Percentiles rank a stretch among this genome's conserved stretches.
These are phyloP conservation scores for Boletus rubroflammeus DNA, from an alignment of 768 basidiomycete species.

Conservation along the genomic window DNA sequence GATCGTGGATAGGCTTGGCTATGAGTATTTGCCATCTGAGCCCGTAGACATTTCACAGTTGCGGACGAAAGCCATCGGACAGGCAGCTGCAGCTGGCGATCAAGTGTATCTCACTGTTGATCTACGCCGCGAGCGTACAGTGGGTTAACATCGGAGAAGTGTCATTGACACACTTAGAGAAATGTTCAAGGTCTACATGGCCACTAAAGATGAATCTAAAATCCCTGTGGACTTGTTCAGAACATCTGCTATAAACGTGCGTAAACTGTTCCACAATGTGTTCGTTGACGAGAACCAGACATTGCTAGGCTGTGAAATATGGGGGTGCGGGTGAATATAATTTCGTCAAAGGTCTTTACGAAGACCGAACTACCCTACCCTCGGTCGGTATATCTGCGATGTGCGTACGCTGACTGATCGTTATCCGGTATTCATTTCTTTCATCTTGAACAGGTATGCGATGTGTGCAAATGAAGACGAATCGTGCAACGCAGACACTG, in stretches of 20 bases:
- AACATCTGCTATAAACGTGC: constrained; percentile 50
- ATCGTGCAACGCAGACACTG: constrained; percentile 56
- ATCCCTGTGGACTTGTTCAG: constrained; percentile 80
- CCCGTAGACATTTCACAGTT: constrained; percentile 64
- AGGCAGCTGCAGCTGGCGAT: constrained; percentile 49
- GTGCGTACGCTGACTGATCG: constrained; percentile 35
- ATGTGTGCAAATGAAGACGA: constrained; percentile 59
- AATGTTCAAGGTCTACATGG: constrained; percentile 68
- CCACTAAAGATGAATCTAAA: constrained; percentile 67
- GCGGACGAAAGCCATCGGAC: constrained; percentile 66
- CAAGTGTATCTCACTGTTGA: constrained; percentile 27
- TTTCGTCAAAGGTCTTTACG: constrained; percentile 62
- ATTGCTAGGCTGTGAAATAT: constrained; percentile 59
- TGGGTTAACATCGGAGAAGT: constrained; percentile 35
- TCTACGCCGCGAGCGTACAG: not conserved
- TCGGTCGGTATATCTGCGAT: constrained; percentile 63
- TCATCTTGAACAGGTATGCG: constrained; percentile 44
- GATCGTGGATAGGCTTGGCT: constrained; percentile 74
- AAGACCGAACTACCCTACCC: constrained; percentile 71
- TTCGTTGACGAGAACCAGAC: not conserved
- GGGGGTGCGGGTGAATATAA: constrained; percentile 77
- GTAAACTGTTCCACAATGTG: constrained; percentile 16
- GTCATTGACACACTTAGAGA: constrained; percentile 68
- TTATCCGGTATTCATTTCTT: not conserved
- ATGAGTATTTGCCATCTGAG: constrained; percentile 65